Percentiles rank a stretch among this genome's conserved stretches.
These are phyloP conservation scores for Aurifilum marmelostoma DNA, from an alignment of 2,329 filamentous ascomycete genomes.

Conservation along the genomic window DNA sequence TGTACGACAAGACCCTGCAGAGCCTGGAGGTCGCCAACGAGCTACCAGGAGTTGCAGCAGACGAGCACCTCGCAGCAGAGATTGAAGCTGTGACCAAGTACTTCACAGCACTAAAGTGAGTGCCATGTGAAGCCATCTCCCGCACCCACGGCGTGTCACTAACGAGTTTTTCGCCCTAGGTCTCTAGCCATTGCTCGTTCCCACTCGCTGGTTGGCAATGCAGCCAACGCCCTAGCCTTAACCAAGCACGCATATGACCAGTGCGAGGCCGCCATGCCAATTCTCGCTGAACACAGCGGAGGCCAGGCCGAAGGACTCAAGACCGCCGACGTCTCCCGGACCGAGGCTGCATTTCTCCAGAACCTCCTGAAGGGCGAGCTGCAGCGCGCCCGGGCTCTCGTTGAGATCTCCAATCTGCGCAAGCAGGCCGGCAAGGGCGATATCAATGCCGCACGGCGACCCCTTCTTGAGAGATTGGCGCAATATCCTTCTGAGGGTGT, in stretches of 20 bases:
- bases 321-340: conserved; percentile 67
- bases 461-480: conserved; percentile 74
- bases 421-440: conserved; percentile 50
- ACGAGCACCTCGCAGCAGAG: conserved; percentile 74
- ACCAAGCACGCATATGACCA: conserved; percentile 73
- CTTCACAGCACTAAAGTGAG: conserved; percentile 85
- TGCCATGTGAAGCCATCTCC: conserved; percentile 18
- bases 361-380: conserved; percentile 70
- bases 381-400: conserved; percentile 81
- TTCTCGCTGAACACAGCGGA: conserved; percentile 46
- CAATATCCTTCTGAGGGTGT: conserved; percentile 74
- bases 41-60: conserved; percentile 85
- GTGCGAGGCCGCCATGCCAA: conserved; percentile 53
- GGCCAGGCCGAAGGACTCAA: conserved; percentile 53
- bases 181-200: conserved; percentile 85
- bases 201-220: conserved; percentile 72
- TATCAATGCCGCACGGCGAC: conserved; percentile 39
- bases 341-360: conserved; percentile 62
- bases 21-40: conserved; percentile 90
- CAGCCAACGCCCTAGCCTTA: conserved; percentile 82
- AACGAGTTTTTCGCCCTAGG: conserved; percentile 44
- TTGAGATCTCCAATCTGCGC: conserved; percentile 73
- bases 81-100: conserved; percentile 80
- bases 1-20: conserved; percentile 90
- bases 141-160: conserved; percentile 15